Conservation (phyloP, 2,329 filamentous ascomycete genomes). For the Neofusicoccum ribis region DNA sequence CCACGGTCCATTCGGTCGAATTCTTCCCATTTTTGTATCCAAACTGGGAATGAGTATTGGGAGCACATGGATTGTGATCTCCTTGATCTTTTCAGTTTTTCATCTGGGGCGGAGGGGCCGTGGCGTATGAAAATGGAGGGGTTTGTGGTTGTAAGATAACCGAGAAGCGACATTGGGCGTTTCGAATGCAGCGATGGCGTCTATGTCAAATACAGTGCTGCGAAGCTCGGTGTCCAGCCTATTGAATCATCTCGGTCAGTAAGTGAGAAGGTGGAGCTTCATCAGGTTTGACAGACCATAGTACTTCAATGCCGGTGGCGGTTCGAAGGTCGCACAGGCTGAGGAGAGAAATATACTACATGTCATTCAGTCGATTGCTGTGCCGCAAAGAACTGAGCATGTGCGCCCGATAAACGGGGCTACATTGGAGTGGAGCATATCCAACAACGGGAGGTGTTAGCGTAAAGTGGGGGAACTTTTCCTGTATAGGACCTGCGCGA, state of each 20-base stretch:
- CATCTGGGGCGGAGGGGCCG: not conserved
- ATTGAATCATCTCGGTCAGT: not conserved
- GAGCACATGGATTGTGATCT: not conserved
- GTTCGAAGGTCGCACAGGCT: not conserved
- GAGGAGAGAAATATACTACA: not conserved
- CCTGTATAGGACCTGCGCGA: too few relatives aligned
- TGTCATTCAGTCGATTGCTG: not conserved
- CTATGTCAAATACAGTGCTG: not conserved
- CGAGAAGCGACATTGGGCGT: not conserved
- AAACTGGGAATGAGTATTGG: not conserved
- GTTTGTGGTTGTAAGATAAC: not conserved
- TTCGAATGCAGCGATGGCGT: not conserved
- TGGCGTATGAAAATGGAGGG: not conserved
- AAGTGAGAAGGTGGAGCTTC: not conserved
- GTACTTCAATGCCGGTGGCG: not conserved
- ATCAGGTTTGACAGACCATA: not conserved
- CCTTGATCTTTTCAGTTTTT: not conserved
- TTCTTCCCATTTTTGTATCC: not conserved
- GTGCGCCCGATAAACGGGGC: not conserved
- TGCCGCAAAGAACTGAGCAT: not conserved
- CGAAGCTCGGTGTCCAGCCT: not conserved
- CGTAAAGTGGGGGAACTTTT: too few relatives aligned
- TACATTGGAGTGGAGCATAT: not conserved
- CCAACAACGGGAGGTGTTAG: not conserved
- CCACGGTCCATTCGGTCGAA: not conserved